Percentiles rank a stretch among this genome's conserved stretches.
Evolutionary conservation across 352 stramenopile species (phyloP).

Genomic region (Albugo candida): DNA sequence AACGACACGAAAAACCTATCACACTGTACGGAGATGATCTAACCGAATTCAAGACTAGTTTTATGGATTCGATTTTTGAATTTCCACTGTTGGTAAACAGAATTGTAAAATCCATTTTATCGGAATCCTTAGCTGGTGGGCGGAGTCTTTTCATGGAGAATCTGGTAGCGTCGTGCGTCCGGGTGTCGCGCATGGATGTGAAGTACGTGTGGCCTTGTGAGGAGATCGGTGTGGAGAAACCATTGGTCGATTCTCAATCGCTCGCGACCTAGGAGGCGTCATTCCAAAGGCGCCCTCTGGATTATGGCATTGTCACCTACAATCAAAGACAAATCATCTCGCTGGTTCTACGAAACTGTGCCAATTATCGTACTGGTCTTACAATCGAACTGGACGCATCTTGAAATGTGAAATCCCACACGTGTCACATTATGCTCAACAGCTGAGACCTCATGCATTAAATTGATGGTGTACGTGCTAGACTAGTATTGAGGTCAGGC

Average conservation of each 20-base stretch:
- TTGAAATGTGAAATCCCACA: constrained; percentile 92
- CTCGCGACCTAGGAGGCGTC: constrained; percentile 85
- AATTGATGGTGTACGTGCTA: constrained; percentile 91
- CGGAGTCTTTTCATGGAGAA: constrained; percentile 91
- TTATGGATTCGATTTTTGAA: constrained; percentile 88
- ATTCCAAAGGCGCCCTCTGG: constrained; percentile 98
- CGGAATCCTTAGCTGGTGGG: constrained; percentile 93
- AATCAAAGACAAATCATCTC: constrained; percentile 86
- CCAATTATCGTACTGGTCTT: constrained; percentile 94
- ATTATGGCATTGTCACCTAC: constrained; percentile 96
- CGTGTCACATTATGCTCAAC: constrained; percentile 94
- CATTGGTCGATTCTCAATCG: constrained; percentile 83
- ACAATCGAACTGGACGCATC: constrained; percentile 96
- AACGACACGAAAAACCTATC: constrained; percentile 94
- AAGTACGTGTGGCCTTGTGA: constrained; percentile 82
- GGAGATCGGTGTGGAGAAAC: constrained; percentile 50
- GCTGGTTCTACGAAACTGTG: constrained; percentile 87
- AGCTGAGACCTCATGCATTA: constrained; percentile 91
- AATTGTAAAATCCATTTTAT: constrained; percentile 88
- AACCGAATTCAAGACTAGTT: constrained; percentile 90
- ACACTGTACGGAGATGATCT: constrained; percentile 93
- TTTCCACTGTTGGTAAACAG: constrained; percentile 91
- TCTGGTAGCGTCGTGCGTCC: constrained; percentile 92
- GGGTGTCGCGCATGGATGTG: constrained; percentile 94
- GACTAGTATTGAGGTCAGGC: constrained; percentile 36